These are phyloP conservation scores for Coccomyxa subellipsoidea DNA, from an alignment of 163 green algal genomes.

Conservation along the genomic window DNA sequence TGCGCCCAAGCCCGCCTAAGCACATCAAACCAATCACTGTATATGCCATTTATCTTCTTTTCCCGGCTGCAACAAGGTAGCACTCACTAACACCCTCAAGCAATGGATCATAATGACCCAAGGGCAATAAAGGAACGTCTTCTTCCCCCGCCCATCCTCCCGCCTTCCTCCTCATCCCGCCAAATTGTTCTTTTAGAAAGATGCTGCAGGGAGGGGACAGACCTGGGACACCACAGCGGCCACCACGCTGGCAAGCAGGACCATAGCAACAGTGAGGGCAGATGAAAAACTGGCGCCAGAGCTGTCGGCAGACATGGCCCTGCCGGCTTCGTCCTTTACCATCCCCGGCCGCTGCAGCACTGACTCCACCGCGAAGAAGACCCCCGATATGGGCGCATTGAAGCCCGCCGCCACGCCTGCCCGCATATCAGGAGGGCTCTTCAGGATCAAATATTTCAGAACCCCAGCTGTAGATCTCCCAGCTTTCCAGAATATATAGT, in stretches of 20 bases:
- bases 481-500: too few species aligned
- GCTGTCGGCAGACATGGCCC: conserved; percentile 16
- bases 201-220: too few species aligned
- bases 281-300: conserved; percentile 6
- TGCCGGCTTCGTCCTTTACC: not conserved
- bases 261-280: conserved; percentile 62
- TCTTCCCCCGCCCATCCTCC: too few species aligned
- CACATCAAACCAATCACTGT: conserved; percentile 3
- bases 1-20: conserved; percentile 65
- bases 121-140: too few species aligned
- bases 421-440: not conserved
- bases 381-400: conserved; percentile 87
- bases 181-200: too few species aligned
- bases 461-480: too few species aligned
- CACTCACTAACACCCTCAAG: too few species aligned
- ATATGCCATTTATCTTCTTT: too few species aligned
- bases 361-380: conserved; percentile 95
- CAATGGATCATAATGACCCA: too few species aligned
- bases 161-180: too few species aligned
- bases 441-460: not conserved
- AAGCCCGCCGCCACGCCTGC: conserved; percentile 90
- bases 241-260: conserved; percentile 68
- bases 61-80: too few species aligned
- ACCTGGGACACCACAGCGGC: conserved; percentile 52
- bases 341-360: conserved; percentile 60